These are phyloP conservation scores for Syzygium grande DNA, from an alignment of 345 rosid genomes.

Conservation along the genomic window DNA sequence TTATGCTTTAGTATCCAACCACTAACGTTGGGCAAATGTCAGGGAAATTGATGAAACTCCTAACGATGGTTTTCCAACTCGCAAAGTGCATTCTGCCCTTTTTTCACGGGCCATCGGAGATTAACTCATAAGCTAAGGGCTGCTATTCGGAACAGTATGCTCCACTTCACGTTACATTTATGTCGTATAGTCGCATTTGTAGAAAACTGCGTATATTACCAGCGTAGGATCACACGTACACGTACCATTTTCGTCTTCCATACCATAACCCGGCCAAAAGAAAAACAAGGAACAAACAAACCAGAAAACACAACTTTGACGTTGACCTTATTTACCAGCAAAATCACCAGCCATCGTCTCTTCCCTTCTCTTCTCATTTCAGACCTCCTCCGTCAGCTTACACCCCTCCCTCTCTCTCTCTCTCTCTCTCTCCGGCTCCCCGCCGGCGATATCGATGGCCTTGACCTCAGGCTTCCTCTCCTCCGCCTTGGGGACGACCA, in stretches of 20 bases:
- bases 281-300: not conserved
- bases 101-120: not conserved
- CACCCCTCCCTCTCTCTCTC: not conserved
- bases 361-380: not conserved
- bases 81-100: not conserved
- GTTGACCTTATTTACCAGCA: not conserved
- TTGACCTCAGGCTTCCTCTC: slow-evolving; percentile 13
- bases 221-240: not conserved
- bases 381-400: not conserved
- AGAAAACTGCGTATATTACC: not conserved
- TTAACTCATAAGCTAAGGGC: not conserved
- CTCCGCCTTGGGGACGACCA: slow-evolving; percentile 15
- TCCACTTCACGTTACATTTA: not conserved
- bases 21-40: not conserved
- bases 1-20: not conserved
- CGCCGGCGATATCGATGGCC: slow-evolving; percentile 5
- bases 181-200: not conserved
- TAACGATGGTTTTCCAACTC: not conserved
- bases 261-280: no score
- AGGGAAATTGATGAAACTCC: not conserved
- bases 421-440: not conserved
- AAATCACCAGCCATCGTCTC: not conserved
- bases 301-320: not conserved
- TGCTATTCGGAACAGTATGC: not conserved
- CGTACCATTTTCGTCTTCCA: no score